Evolutionary conservation across 106 monocot species (phyloP).

Genomic region (Posidonia australis): DNA sequence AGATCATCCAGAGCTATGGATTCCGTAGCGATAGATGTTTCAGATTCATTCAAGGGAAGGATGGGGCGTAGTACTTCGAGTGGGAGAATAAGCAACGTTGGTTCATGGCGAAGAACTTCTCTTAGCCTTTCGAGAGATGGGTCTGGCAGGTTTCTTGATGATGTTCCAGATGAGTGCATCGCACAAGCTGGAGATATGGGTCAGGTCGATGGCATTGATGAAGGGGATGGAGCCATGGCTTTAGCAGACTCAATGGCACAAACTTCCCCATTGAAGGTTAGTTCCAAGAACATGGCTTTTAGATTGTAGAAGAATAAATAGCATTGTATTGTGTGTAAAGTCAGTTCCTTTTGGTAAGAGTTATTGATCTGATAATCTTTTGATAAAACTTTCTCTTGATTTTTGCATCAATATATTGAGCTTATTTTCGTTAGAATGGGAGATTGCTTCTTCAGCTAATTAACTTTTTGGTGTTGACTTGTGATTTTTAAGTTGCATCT

Average conservation of each 20-base stretch:
- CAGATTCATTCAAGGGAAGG: no score
- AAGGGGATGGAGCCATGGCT: background rate
- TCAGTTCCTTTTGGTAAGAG: no score
- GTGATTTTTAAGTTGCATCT: background rate
- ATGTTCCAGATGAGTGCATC: slow-evolving; percentile 6
- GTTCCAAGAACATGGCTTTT: background rate
- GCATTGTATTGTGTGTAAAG: no score
- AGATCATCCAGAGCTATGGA: no score
- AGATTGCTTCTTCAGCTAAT: background rate
- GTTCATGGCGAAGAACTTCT: slow-evolving; percentile 21
- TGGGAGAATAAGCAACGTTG: background rate
- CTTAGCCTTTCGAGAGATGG: slow-evolving; percentile 5
- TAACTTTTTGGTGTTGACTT: background rate
- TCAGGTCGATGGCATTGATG: background rate
- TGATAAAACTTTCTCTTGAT: background rate
- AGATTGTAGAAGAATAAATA: background rate
- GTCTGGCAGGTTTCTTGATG: slow-evolving; percentile 5
- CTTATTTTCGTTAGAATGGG: background rate
- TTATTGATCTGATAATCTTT: background rate
- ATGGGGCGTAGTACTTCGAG: slow-evolving; percentile 8
- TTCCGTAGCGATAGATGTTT: no score
- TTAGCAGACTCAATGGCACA: background rate
- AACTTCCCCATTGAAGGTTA: background rate
- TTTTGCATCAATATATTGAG: background rate
- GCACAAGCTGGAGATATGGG: slow-evolving; percentile 7